Evolutionary conservation across 345 rosid genomes (phyloP), one percentile per base, ranked within the genome.

Genomic region (Populus ilicifolia): DNA sequence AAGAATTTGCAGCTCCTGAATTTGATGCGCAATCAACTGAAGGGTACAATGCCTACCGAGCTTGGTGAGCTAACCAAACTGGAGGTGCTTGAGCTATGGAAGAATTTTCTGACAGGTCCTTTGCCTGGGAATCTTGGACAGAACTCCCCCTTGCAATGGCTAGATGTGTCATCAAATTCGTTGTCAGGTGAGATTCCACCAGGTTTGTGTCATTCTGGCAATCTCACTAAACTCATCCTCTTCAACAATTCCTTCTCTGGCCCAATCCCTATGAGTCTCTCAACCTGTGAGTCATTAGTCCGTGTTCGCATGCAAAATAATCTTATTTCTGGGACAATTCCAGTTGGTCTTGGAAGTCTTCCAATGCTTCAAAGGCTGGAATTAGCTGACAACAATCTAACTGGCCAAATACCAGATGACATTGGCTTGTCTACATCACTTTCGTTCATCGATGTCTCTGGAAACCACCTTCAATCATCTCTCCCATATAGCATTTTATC

Each of bases 241-340:
- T 95, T 95, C 92, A 92, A 89, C 87, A 95, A 95, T 78, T 87
- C 81, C 68, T 88, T 95, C 85, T 84, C 96, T 7, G 98, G 99
- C 78, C 84, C 84, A 29, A 87, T 93, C 77, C 96, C 96, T 2
- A n/a, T 68, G 2, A 88, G 88, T 77, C 72, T 93, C 56, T 81
- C 93, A 1, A 80, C 85, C 39, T 95, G 98, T 59, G 56, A 30
- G 7, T 88, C 96, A 3, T 87, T 95, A 63, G 84, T 93, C 14
- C 94, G 98, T 39, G 97, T 93, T 71, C 87, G 97, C 27, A 77
- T 89, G 46, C 98, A 94, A 62, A 80, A 86, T 41, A 94, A 94
- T 85, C 85, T 76, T 35, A 82, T 94, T 73, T 90, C 94, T 0
- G 95, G 97, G 52, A 41, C 80, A 16, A 85, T 94, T 76, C 97